Percentiles rank a stretch among this genome's conserved stretches.
Evolutionary conservation across 148 eudicot genomes (phyloP).

Genomic region (Beta vulgaris): DNA sequence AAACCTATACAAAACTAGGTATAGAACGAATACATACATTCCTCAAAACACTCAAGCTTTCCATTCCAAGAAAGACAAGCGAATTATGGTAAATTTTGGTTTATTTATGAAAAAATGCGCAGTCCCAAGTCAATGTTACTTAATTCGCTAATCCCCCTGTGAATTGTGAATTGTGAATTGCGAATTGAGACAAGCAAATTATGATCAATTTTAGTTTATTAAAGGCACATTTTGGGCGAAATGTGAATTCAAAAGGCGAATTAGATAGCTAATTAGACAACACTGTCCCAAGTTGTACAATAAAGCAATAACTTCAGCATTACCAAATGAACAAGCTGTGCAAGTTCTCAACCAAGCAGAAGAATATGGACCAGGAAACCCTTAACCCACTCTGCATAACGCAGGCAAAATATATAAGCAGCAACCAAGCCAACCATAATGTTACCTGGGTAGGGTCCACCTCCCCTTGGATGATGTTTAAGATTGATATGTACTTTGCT

Average conservation of each 20-base stretch:
- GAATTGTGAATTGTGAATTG: too few relatives aligned
- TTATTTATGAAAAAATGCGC: too few relatives aligned
- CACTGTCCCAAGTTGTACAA: background rate
- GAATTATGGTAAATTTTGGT: too few relatives aligned
- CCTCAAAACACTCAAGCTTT: too few relatives aligned
- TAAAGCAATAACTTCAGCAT: background rate
- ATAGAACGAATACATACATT: too few relatives aligned
- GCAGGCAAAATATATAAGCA: background rate
- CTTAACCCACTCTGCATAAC: background rate
- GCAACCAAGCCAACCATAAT: background rate
- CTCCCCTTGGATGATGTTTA: conserved; percentile 97
- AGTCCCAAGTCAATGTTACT: too few relatives aligned
- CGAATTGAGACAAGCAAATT: too few relatives aligned
- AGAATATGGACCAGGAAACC: background rate
- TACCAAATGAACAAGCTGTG: background rate
- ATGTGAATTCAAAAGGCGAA: background rate
- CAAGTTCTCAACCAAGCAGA: conserved; percentile 1
- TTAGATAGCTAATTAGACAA: too few relatives aligned
- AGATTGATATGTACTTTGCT: conserved; percentile 94
- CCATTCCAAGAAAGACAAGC: too few relatives aligned
- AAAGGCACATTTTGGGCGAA: too few relatives aligned
- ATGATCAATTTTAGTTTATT: too few relatives aligned
- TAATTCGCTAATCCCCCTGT: too few relatives aligned
- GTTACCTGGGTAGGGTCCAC: conserved; percentile 98
- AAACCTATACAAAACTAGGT: background rate